Conservation (phyloP, 371 early-diverging fungal species). For the Coemansia sp. region DNA sequence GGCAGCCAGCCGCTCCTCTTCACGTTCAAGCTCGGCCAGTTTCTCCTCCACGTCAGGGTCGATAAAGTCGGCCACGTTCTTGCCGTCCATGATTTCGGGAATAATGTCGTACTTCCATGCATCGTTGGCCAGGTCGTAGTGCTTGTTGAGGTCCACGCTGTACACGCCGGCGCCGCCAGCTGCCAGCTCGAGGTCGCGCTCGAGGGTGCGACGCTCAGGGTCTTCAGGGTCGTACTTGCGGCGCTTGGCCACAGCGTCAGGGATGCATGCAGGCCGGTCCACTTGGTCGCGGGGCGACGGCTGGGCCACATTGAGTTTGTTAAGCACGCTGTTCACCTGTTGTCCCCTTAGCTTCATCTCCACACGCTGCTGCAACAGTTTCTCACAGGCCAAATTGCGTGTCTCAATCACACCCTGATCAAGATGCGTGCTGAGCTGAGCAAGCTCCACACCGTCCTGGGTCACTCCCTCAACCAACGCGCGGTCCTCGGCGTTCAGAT, state of each 20-base stretch:
- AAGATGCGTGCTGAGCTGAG: slow-evolving; percentile 86
- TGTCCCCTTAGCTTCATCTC: slow-evolving; percentile 91
- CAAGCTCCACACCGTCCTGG: slow-evolving; percentile 69
- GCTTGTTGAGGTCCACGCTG: slow-evolving; percentile 88
- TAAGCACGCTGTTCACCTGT: slow-evolving; percentile 90
- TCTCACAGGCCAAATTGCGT: slow-evolving; percentile 92
- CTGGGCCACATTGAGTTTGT: slow-evolving; percentile 90
- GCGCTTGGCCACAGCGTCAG: slow-evolving; percentile 67
- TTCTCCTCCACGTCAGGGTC: slow-evolving; percentile 97
- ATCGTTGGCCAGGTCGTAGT: slow-evolving; percentile 75
- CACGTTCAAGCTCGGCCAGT: slow-evolving; percentile 93
- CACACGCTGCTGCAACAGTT: slow-evolving; percentile 87
- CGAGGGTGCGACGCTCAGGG: slow-evolving; percentile 80
- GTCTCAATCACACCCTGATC: slow-evolving; percentile 97
- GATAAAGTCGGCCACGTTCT: slow-evolving; percentile 99
- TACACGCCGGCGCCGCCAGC: slow-evolving; percentile 96
- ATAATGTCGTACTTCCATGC: slow-evolving; percentile 98
- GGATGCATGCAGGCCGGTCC: slow-evolving; percentile 83
- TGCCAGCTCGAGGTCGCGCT: slow-evolving; percentile 86
- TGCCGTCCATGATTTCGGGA: slow-evolving; percentile 99
- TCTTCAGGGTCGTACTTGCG: slow-evolving; percentile 78
- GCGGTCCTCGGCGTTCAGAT: slow-evolving; percentile 73
- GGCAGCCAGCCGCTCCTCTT: slow-evolving; percentile 90
- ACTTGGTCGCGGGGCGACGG: slow-evolving; percentile 84
- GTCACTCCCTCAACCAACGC: slow-evolving; percentile 76